Base-by-base conservation (phyloP, 2,329 filamentous ascomycete genomes). In the Colletotrichum abscissum region DNA sequence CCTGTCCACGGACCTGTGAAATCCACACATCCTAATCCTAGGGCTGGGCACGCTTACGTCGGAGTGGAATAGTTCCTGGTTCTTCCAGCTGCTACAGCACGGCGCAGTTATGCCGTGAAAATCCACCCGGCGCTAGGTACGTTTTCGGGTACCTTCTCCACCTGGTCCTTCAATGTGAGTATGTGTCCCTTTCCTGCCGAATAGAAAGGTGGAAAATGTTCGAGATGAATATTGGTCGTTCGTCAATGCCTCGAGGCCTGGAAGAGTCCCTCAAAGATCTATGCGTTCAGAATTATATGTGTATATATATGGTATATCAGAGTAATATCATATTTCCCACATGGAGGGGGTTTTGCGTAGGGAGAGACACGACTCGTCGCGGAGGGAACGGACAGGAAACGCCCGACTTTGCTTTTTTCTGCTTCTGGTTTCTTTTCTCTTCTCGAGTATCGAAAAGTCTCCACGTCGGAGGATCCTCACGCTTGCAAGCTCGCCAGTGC, bases 31-130 rank as follows among this genome's bases (percentile, higher is more conserved):
- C 42, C 19, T 42, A 52, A 65, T 65, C 30, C 30, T 52, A 65
- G 49, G 62, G 62, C 62, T 64, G 49, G 62, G 62, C 49, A 22
- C 28, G 62, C 62, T 64, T 38, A 35, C 60, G 46, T 54, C 60
- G 42, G 42, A 54, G 60, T 63, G 60, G 60, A n/a, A 8, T 63
- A 22, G 28, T 9, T 35, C 22, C 24, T 24, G 12, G 52, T 24
- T 14, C n/a, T 55, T 55, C 52, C 52, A 55, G 42, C 42, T 46
- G 19, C 42, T 46, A 19, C 42, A 46, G 33, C 22, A 65, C 33
- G 63, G 63, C 49, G 52, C 63, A 26, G 33, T n/a, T 5, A 6
- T 56, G 33, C 63, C 30, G 52, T 22, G 49, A n/a, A 42, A 42
- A 19, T 46, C 19, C 63, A 52, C 42, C 22, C 46, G 30, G 63